Evolutionary conservation across 2,329 filamentous ascomycete species (phyloP), one percentile per base, ranked within the genome.

Genomic region (Lecanicillium sp.): DNA sequence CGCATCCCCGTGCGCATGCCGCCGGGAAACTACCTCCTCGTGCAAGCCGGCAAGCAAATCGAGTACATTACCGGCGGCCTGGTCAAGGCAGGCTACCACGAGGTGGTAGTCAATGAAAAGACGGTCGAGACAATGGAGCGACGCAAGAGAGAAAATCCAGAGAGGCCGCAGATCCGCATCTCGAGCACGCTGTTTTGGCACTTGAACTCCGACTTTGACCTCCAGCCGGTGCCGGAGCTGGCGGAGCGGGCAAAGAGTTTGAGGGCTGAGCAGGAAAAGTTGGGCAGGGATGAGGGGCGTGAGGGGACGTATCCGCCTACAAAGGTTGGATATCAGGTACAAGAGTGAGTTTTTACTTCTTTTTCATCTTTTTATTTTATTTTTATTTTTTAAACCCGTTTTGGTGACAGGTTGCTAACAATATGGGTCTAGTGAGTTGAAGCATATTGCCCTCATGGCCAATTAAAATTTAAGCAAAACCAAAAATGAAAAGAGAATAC

Each of bases 151-250:
- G 57, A 67, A 30, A 48, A 57, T 9, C 69, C 72, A 0, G 65
- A 69, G 14, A 56, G 73, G 1, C 75, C 74, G 11, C 61, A 72
- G 3, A 53, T 78, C 13, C 63, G 75, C 35, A 78, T 79, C 52
- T 75, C 71, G 27, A 75, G 71, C 35, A 79, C 75, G 3, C 63
- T 78, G 41, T 79, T 79, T 59, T 79, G 72, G 69, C 75, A 78
- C 38, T 57, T 79, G 18, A 66, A 64, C 30, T 75, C 71, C 14
- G 75, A 79, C 48, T 68, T 68, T 41, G 71, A 78, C 40, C 56
- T 79, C 6, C 55, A 50, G 3, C 75, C 75, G 2, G 61, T 78
- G 30, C 67, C 69, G 1, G 54, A 53, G 37, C 59, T 77, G 28
- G 64, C 56, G 1, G 63, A 65, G 31, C 57, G 57, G 45, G 73